Percentiles rank a stretch among this genome's conserved stretches.
These are phyloP conservation scores for Claviceps maximensis DNA, from an alignment of 2,329 filamentous ascomycete species.

Conservation along the genomic window DNA sequence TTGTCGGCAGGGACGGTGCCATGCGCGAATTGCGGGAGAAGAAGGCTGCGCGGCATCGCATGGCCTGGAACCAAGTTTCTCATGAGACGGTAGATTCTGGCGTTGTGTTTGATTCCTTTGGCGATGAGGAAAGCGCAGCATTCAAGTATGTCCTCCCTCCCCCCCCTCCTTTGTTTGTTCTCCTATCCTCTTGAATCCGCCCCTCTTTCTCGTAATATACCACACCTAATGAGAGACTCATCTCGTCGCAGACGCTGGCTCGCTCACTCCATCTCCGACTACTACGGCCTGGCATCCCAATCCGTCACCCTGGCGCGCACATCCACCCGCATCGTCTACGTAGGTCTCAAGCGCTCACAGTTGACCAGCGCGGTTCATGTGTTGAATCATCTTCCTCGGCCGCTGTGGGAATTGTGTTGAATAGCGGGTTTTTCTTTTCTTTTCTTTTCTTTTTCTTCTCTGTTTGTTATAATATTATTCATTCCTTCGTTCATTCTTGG, in stretches of 20 bases:
- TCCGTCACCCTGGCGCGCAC: slow-evolving; percentile 62
- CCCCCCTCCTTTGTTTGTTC: no score
- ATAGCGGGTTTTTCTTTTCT: background rate
- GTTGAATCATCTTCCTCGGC: slow-evolving; percentile 37
- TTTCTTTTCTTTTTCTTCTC: background rate
- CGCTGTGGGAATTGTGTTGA: slow-evolving; percentile 50
- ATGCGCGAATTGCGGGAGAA: slow-evolving; percentile 30
- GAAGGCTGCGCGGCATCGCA: slow-evolving; percentile 31
- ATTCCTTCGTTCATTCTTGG: no score
- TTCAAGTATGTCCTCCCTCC: slow-evolving; percentile 54
- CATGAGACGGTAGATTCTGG: slow-evolving; percentile 47
- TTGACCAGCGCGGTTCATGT: slow-evolving; percentile 9
- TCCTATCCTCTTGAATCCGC: background rate
- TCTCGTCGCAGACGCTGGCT: slow-evolving; percentile 61
- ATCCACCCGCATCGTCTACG: slow-evolving; percentile 66
- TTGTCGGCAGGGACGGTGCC: slow-evolving; percentile 58
- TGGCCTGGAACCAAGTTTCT: slow-evolving; percentile 36
- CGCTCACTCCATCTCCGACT: slow-evolving; percentile 80
- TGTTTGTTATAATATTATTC: background rate
- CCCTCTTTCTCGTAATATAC: background rate
- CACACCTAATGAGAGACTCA: background rate
- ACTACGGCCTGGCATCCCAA: slow-evolving; percentile 80
- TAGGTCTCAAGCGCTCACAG: slow-evolving; percentile 49
- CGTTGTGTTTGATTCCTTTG: slow-evolving; percentile 68
- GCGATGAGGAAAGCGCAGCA: slow-evolving; percentile 59